Percentiles rank a stretch among this genome's conserved stretches.
Evolutionary conservation across 2,329 filamentous ascomycete genomes (phyloP).

Genomic region (Dactylellina sp.): DNA sequence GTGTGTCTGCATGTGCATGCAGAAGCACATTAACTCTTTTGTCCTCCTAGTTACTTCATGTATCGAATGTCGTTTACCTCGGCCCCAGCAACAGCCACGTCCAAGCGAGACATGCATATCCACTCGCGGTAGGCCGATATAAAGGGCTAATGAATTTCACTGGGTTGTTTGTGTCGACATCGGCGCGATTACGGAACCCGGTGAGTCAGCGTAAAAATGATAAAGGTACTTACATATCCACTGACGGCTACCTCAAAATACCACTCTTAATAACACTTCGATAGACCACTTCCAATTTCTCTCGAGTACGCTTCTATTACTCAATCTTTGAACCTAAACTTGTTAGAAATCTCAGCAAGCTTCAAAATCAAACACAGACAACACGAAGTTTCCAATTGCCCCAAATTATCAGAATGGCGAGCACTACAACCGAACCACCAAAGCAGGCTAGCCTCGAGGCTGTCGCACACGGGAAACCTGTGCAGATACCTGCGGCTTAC

Average conservation of each 20-base stretch:
- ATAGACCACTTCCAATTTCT: constrained; percentile 1
- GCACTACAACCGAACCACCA: constrained; percentile 5
- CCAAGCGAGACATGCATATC: constrained; percentile 13
- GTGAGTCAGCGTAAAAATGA: constrained; percentile 38
- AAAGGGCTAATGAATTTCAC: background rate
- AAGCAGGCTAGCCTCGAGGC: constrained; percentile 23
- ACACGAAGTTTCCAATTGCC: constrained; percentile 16
- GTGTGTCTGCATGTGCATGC: too few species aligned
- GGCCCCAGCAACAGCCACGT: background rate
- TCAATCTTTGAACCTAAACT: constrained; percentile 18
- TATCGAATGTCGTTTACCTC: background rate
- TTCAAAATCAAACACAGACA: constrained; percentile 40
- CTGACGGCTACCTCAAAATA: background rate
- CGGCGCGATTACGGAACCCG: constrained; percentile 11
- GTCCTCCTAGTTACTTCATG: too few species aligned
- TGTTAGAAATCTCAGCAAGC: constrained; percentile 7
- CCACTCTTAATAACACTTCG: background rate
- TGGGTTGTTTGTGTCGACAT: constrained; percentile 1
- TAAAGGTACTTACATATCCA: constrained; percentile 22
- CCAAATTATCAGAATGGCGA: constrained; percentile 24
- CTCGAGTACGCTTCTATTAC: constrained; percentile 4
- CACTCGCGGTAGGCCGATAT: background rate
- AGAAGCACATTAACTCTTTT: too few species aligned
- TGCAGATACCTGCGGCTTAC: constrained; percentile 35
- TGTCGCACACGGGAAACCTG: constrained; percentile 19